Percentiles rank a stretch among this genome's conserved stretches.
Conservation (phyloP, 257 asterid genomes). For the Petunia secreta region DNA sequence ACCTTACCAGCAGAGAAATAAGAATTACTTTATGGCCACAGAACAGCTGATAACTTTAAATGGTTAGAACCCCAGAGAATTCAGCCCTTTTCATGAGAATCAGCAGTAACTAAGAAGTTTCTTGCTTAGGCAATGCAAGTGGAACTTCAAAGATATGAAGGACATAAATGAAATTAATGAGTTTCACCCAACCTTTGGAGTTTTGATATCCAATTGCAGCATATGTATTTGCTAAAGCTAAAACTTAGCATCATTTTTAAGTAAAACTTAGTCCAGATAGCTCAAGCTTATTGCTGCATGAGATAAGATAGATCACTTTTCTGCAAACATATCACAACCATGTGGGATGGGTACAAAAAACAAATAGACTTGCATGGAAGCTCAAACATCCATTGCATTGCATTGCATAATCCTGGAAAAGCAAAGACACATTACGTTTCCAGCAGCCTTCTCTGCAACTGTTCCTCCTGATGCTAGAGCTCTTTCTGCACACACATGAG, state of each 20-base stretch:
- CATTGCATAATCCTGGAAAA: neutral
- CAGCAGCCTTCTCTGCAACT: slow-evolving; percentile 86
- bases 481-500: slow-evolving; percentile 96
- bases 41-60: neutral
- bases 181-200: neutral
- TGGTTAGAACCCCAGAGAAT: slow-evolving; percentile 9
- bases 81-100: slow-evolving; percentile 9
- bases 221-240: neutral
- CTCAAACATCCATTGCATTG: neutral
- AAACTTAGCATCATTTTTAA: neutral
- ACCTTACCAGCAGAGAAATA: neutral
- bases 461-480: slow-evolving; percentile 83
- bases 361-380: slow-evolving; percentile 5
- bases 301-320: neutral
- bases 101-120: neutral
- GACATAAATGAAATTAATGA: neutral
- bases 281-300: neutral
- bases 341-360: neutral
- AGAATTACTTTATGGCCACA: neutral
- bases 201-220: no score
- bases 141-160: neutral
- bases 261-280: neutral
- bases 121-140: neutral
- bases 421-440: slow-evolving; percentile 57
- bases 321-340: neutral